Percentiles rank a stretch among this genome's conserved stretches.
Conservation (phyloP, 1,139 yeast genomes). For the Candida neerlandica region DNA sequence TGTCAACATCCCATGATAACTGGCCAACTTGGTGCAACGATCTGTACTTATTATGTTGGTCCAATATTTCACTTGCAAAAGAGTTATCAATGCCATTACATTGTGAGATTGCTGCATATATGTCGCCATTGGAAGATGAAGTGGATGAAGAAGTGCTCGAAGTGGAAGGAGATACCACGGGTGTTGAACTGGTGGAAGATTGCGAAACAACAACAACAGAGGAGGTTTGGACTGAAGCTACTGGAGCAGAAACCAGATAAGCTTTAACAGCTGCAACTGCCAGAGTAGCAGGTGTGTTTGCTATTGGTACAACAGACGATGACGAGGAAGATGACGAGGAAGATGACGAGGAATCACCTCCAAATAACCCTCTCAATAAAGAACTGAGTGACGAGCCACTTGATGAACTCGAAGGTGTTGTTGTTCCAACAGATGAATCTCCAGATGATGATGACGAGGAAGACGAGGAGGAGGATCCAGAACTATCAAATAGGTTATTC, state of each 20-base stretch:
- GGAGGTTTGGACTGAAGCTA: slow-evolving; percentile 3
- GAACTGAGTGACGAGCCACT: slow-evolving; percentile 6
- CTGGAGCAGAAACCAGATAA: background rate
- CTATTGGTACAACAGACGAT: slow-evolving; percentile 8
- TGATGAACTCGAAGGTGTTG: slow-evolving; percentile 13
- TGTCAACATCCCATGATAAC: slow-evolving; percentile 62
- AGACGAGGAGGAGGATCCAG: slow-evolving; percentile 2
- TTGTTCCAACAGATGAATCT: slow-evolving; percentile 8
- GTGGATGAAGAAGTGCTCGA: slow-evolving; percentile 17
- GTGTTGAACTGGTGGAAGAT: slow-evolving; percentile 7
- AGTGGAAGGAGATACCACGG: slow-evolving; percentile 10
- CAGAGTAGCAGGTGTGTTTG: background rate
- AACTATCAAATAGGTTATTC: slow-evolving; percentile 3
- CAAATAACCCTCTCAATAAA: slow-evolving; percentile 1
- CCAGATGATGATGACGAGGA: slow-evolving; percentile 5
- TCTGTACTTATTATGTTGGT: slow-evolving; percentile 59
- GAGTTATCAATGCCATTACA: slow-evolving; percentile 25
- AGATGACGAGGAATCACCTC: background rate
- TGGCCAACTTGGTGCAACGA: slow-evolving; percentile 59
- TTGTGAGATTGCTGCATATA: slow-evolving; percentile 29
- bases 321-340: slow-evolving; percentile 3
- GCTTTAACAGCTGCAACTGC: background rate
- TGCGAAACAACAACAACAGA: slow-evolving; percentile 2
- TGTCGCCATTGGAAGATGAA: slow-evolving; percentile 15
- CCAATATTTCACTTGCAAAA: slow-evolving; percentile 37